Base-by-base conservation (phyloP, 2,329 filamentous ascomycete genomes). In the Cladosporium halotolerans region DNA sequence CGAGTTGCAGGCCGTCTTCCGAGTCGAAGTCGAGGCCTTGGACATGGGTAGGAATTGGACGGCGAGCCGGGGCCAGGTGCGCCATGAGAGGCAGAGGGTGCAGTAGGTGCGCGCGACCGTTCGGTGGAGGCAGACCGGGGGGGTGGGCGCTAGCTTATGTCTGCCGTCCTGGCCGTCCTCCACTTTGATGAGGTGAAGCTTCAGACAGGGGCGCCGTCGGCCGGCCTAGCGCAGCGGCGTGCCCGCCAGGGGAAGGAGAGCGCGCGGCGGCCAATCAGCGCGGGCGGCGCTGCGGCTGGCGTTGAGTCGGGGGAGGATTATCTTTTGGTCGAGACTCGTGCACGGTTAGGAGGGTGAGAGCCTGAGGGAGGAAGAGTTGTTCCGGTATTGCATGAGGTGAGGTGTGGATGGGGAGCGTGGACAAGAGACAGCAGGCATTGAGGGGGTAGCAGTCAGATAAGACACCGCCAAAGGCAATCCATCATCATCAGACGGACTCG, bases 41-140 rank as follows among this genome's bases (percentile, higher is more conserved):
- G 9, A 16, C 13, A 39, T 51, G 39, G 40, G 48, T 51, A 51
- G 44, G 48, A 44, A 51, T 51, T 51, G 48, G 48, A 44, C 48
- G 48, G 18, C 40, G 40, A 28, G 48, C 48, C 48, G 48, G 48
- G 40, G 39, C 48, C 48, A 51, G 48, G 19, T 43, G 40, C 33
- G 45, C 45, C 45, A 47, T 47, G 45, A 47, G 33, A 39, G 45
- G 33, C n/a, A 23, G 44, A 11, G 10, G 34, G 34, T 9, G 34
- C 36, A 39, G 36, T 14, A n/a, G 36, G 36, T 14, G 36, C 16
- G 36, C 36, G n/a, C 34, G 34, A 36, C 34, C 10, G 34, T 11
- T 38, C 16, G 46, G 46, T 39, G 38, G 9, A 36, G n/a, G 33
- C 9, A 9, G 48, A 51, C 48, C 48, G 48, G 48, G 47, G 40